A percentile compares a stretch with the other conserved stretches of the same genome.
Conservation (phyloP, 164 flowering plant genomes). For the Liriodendron chinense region DNA sequence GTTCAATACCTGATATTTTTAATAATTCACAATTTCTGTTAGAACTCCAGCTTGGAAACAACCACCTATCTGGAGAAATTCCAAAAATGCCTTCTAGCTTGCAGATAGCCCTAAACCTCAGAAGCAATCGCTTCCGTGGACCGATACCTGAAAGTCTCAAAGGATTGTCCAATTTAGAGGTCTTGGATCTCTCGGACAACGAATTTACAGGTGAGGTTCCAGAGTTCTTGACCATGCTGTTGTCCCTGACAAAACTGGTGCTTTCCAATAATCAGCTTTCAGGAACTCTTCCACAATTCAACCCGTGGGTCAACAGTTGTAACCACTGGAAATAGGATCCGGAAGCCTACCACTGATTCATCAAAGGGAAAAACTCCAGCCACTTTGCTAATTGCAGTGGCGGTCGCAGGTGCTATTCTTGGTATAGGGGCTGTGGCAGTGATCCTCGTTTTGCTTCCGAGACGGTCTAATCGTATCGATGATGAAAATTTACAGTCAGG, state of each 20-base stretch:
- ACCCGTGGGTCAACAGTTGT: conserved; percentile 10
- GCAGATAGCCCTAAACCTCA: conserved; percentile 65
- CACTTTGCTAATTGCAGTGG: conserved; percentile 19
- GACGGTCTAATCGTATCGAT: conserved; percentile 34
- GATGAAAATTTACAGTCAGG: conserved; percentile 23
- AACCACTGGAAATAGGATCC: conserved; percentile 33
- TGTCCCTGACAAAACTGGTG: conserved; percentile 33
- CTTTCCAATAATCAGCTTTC: conserved; percentile 59
- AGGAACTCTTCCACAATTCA: conserved; percentile 50
- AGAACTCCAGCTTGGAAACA: conserved; percentile 63
- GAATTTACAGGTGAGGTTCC: conserved; percentile 58
- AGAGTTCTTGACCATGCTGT: conserved; percentile 20
- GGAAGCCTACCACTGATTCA: not conserved
- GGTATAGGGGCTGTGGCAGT: conserved; percentile 19
- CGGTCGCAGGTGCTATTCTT: conserved; percentile 30
- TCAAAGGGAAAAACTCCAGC: conserved; percentile 26
- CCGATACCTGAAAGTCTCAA: conserved; percentile 40
- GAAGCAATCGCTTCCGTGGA: conserved; percentile 57
- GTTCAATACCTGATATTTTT: conserved; percentile 45
- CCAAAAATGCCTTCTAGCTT: conserved; percentile 48
- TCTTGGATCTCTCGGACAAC: conserved; percentile 71
- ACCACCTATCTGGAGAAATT: conserved; percentile 44
- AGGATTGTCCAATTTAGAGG: conserved; percentile 33
- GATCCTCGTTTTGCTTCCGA: conserved; percentile 25
- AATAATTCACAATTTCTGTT: conserved; percentile 22